These are phyloP conservation scores for Nemania diffusa DNA, from an alignment of 2,329 filamentous ascomycete genomes.

Conservation along the genomic window DNA sequence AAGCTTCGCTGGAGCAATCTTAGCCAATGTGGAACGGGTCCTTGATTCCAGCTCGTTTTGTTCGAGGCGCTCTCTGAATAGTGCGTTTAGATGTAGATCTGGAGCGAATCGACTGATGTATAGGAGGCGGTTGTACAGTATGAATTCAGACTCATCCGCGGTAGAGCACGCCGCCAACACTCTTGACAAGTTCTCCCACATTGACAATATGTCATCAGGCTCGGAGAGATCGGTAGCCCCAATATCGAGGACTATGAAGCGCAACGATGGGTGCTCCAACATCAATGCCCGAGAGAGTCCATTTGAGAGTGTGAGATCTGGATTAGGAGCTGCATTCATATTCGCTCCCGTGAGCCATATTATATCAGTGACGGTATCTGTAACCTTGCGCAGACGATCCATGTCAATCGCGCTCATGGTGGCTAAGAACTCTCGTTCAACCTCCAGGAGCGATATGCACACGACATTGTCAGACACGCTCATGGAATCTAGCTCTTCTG, in stretches of 20 bases:
- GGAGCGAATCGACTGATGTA: constrained; percentile 43
- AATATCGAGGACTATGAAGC: constrained; percentile 28
- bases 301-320: constrained; percentile 28
- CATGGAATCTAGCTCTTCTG: not conserved
- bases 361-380: constrained; percentile 18
- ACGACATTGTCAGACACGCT: not conserved
- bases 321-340: constrained; percentile 24
- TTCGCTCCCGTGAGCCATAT: constrained; percentile 32
- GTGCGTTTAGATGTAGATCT: constrained; percentile 35
- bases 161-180: not conserved
- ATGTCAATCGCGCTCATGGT: constrained; percentile 17
- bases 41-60: not conserved
- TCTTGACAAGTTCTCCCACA: not conserved
- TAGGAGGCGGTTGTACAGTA: constrained; percentile 23
- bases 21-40: not conserved
- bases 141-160: constrained; percentile 29
- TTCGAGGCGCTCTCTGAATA: constrained; percentile 4
- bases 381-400: constrained; percentile 27
- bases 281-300: constrained; percentile 35
- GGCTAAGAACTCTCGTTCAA: constrained; percentile 28
- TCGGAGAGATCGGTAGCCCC: constrained; percentile 5
- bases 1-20: not conserved
- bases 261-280: constrained; percentile 33
- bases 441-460: constrained; percentile 28
- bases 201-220: not conserved